phyloP scores from a whole-genome alignment of 2,329 filamentous ascomycete genomes.

The Hypocreales sp. region DNA sequence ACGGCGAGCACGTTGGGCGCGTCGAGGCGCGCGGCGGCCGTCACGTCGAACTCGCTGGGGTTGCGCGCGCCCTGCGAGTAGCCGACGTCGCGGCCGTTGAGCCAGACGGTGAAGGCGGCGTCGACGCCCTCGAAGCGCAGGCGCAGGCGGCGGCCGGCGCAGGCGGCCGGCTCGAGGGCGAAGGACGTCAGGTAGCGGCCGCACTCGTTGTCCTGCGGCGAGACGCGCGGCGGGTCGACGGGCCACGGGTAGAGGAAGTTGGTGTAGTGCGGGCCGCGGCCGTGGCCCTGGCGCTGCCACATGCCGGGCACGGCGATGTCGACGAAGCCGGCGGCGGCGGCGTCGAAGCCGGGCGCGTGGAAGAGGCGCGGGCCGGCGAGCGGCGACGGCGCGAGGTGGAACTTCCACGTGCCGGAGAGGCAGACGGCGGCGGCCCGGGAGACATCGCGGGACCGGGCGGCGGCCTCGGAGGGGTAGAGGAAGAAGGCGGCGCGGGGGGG shows the following conservation, averaged over 20 bases:
- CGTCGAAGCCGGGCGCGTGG: slow-evolving; percentile 17
- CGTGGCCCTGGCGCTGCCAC: slow-evolving; percentile 57
- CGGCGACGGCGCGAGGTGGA: slow-evolving; percentile 29
- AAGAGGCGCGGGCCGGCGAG: slow-evolving; percentile 27
- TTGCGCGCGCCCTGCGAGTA: slow-evolving; percentile 62
- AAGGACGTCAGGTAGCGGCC: slow-evolving; percentile 49
- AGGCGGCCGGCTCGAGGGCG: slow-evolving; percentile 29
- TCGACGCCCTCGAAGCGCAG: slow-evolving; percentile 64
- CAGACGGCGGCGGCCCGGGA: slow-evolving; percentile 21
- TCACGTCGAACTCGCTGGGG: slow-evolving; percentile 58
- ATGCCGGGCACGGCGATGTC: slow-evolving; percentile 48
- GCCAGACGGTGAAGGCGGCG: slow-evolving; percentile 53
- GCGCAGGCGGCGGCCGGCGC: slow-evolving; percentile 39
- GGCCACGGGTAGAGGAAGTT: slow-evolving; percentile 55
- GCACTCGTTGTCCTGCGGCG: slow-evolving; percentile 47
- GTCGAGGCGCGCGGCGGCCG: slow-evolving; percentile 26
- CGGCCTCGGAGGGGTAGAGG: slow-evolving; percentile 29
- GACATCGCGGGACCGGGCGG: slow-evolving; percentile 28
- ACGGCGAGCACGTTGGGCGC: slow-evolving; percentile 44
- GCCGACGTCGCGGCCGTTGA: slow-evolving; percentile 52
- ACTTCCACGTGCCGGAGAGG: slow-evolving; percentile 40
- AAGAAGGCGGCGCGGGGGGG: slow-evolving; percentile 41
- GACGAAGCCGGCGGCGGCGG: slow-evolving; percentile 13
- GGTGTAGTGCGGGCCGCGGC: slow-evolving; percentile 50
- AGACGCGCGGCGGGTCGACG: slow-evolving; percentile 48